Conservation (phyloP, 768 basidiomycete species). For the Lenzites betulinus region DNA sequence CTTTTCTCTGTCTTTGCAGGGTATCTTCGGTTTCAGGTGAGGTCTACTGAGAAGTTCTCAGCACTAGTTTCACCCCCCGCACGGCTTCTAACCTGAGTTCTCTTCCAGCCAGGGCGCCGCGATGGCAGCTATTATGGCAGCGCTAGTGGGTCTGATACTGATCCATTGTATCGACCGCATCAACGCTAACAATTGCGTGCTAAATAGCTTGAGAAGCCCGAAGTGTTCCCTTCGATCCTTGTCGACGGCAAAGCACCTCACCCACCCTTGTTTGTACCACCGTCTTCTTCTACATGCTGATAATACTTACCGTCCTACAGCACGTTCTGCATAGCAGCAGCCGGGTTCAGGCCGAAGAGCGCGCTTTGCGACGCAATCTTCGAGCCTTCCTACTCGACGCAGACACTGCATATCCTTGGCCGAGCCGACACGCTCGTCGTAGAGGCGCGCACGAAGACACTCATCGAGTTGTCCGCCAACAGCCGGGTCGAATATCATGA, state of each 20-base stretch:
- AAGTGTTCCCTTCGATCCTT: conserved; percentile 57
- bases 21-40: conserved; percentile 80
- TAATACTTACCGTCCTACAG: conserved; percentile 37
- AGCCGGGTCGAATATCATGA: conserved; percentile 74
- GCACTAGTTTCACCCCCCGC: neutral
- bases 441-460: conserved; percentile 61
- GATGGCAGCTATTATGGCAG: conserved; percentile 69
- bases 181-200: neutral
- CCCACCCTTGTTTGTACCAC: conserved; percentile 63
- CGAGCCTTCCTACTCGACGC: conserved; percentile 57
- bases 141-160: conserved; percentile 51
- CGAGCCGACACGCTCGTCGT: conserved; percentile 73
- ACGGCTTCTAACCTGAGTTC: conserved; percentile 5
- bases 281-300: neutral
- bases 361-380: conserved; percentile 54
- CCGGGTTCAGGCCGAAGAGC: conserved; percentile 61
- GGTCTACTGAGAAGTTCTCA: conserved; percentile 8
- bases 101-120: conserved; percentile 70
- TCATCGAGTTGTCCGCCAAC: conserved; percentile 56
- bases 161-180: neutral
- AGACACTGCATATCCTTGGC: conserved; percentile 80
- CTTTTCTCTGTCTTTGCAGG: conserved; percentile 41
- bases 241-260: conserved; percentile 66
- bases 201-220: conserved; percentile 53
- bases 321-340: conserved; percentile 72